phyloP scores from a whole-genome alignment of 805 yeast species.

The Cyberlindnera mrakii region DNA sequence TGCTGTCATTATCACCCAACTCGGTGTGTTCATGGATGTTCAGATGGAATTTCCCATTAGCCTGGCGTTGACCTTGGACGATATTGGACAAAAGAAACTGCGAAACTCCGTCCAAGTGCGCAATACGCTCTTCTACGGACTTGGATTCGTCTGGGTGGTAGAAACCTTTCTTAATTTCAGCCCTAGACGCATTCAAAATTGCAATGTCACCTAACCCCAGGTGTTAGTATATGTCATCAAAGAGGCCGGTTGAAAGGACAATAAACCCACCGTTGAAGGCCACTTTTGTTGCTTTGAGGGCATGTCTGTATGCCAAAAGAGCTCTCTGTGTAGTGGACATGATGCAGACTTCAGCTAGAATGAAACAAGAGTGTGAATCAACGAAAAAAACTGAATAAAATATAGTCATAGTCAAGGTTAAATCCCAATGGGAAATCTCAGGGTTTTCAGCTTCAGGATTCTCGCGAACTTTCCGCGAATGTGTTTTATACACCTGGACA shows the following conservation, averaged over 20 bases:
- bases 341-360: no score
- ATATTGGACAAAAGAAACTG: constrained; percentile 62
- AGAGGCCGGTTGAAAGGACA: neutral
- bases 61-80: constrained; percentile 70
- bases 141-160: constrained; percentile 43
- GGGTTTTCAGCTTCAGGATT: neutral
- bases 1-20: constrained; percentile 82
- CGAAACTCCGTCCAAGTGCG: constrained; percentile 65
- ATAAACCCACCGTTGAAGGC: constrained; percentile 42
- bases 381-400: no score
- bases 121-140: constrained; percentile 42
- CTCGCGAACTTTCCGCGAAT: neutral
- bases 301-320: constrained; percentile 54
- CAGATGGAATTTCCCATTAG: constrained; percentile 41
- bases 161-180: constrained; percentile 50
- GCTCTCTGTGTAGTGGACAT: constrained; percentile 25
- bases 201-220: constrained; percentile 25
- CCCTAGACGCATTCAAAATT: constrained; percentile 54
- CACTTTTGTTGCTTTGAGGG: constrained; percentile 57
- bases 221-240: constrained; percentile 13
- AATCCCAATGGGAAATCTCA: neutral
- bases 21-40: constrained; percentile 80
- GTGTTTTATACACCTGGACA: neutral
- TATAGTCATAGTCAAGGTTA: neutral
- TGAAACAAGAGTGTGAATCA: no score